Conservation (phyloP, 805 yeast genomes). For the Metschnikowia borealis region DNA sequence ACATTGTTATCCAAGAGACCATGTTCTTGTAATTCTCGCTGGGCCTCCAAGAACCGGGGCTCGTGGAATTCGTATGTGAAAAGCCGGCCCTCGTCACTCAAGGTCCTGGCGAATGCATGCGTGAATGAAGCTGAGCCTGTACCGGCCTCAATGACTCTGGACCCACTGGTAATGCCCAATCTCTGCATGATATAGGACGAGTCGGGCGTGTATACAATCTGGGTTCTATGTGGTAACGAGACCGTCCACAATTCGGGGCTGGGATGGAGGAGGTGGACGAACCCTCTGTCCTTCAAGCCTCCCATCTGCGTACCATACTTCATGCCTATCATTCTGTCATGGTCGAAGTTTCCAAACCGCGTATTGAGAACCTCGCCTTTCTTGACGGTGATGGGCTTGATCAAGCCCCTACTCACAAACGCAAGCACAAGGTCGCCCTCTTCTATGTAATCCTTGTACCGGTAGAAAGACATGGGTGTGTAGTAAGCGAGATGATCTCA, state of each 20-base stretch:
- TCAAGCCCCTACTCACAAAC: slow-evolving; percentile 74
- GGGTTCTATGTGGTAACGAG: slow-evolving; percentile 96
- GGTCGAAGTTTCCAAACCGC: slow-evolving; percentile 87
- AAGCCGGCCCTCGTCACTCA: slow-evolving; percentile 55
- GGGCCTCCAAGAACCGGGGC: slow-evolving; percentile 76
- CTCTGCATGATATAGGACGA: slow-evolving; percentile 87
- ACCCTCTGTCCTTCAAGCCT: slow-evolving; percentile 71
- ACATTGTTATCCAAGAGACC: slow-evolving; percentile 51
- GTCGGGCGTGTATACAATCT: slow-evolving; percentile 95
- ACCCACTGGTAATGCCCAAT: slow-evolving; percentile 66
- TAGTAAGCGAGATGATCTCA: background rate
- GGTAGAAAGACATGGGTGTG: slow-evolving; percentile 46
- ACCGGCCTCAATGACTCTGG: slow-evolving; percentile 91
- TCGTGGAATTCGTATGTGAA: slow-evolving; percentile 92
- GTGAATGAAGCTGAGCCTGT: slow-evolving; percentile 97
- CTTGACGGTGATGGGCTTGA: slow-evolving; percentile 68
- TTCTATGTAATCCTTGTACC: slow-evolving; percentile 62
- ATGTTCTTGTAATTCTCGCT: slow-evolving; percentile 70
- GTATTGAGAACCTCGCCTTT: slow-evolving; percentile 69
- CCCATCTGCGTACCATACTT: slow-evolving; percentile 83
- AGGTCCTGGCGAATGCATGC: slow-evolving; percentile 84
- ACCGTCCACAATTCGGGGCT: slow-evolving; percentile 95
- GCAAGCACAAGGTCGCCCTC: slow-evolving; percentile 87
- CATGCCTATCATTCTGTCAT: slow-evolving; percentile 73
- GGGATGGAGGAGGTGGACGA: slow-evolving; percentile 83